Base-by-base conservation (phyloP, 2,329 filamentous ascomycete genomes). In the Alternaria incomplexa region DNA sequence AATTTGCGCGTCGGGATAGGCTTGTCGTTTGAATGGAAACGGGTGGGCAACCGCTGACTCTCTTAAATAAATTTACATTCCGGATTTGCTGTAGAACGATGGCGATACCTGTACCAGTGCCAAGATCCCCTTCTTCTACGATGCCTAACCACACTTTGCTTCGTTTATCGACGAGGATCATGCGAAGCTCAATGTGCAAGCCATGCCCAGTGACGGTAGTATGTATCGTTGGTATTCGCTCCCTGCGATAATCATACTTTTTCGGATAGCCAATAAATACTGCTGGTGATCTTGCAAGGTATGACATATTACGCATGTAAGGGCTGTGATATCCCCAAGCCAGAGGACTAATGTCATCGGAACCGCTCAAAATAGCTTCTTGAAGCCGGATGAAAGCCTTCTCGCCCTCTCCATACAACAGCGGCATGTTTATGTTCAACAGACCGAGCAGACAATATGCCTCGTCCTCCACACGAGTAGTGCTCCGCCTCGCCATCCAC, bases 241-340 rank as follows among this genome's bases (percentile, higher is more conserved):
- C n/a, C n/a, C n/a, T n/a, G n/a, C n/a, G n/a, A n/a, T n/a, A n/a
- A n/a, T n/a, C n/a, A n/a, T n/a, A n/a, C n/a, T n/a, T n/a, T n/a
- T n/a, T n/a, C n/a, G 20, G 30, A 17, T 25, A 17, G 4, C 22
- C 10, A 28, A 8, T 9, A 3, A 50, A 50, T 4, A 1, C 3
- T 9, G 3, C 10, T 5, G 47, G 23, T 28, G 23, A 50, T 28
- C 0, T 12, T 20, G 47, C 47, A 7, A 48, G 5, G 20, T 6
- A 25, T 4, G 46, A 48, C 0, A 0, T 0, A 28, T 11, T 0
- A 15, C 1, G 23, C 22, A 11, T 3, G 20, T 1, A 12, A 15
- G 1, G 15, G 10, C 9, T 4, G 9, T 50, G 0, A n/a, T 50
- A 50, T 3, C 46, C 47, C 25, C 47, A 30, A 13, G 15, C 6